These are phyloP conservation scores for Aspergillus alliaceus DNA, from an alignment of 2,329 filamentous ascomycete species.

Conservation along the genomic window DNA sequence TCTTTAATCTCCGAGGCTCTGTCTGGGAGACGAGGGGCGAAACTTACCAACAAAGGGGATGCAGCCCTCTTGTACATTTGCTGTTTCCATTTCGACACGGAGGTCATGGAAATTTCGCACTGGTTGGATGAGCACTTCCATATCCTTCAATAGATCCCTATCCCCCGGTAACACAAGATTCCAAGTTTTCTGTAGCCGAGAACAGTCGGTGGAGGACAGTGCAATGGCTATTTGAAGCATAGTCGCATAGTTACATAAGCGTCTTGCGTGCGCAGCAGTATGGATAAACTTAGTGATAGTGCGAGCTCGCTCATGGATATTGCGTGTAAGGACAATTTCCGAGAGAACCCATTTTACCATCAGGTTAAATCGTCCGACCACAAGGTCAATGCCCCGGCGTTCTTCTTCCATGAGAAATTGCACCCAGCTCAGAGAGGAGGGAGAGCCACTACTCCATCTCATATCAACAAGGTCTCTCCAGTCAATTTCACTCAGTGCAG, in stretches of 20 bases:
- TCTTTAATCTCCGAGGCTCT: neutral
- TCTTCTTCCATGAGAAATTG: constrained; percentile 58
- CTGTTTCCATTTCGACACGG: constrained; percentile 63
- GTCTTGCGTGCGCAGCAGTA: constrained; percentile 59
- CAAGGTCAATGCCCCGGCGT: constrained; percentile 61
- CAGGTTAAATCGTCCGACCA: constrained; percentile 66
- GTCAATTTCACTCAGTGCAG: constrained; percentile 64
- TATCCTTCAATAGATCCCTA: constrained; percentile 54
- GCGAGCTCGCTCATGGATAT: constrained; percentile 58
- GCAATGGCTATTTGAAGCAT: constrained; percentile 66
- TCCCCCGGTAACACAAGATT: constrained; percentile 55
- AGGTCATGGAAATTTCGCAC: constrained; percentile 64
- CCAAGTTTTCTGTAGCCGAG: constrained; percentile 61
- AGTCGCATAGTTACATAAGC: constrained; percentile 64
- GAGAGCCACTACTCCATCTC: constrained; percentile 59
- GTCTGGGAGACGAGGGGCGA: neutral
- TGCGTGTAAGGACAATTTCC: constrained; percentile 60
- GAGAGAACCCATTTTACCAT: constrained; percentile 67
- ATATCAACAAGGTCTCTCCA: constrained; percentile 67
- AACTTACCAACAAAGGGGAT: constrained; percentile 64
- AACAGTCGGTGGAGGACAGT: constrained; percentile 59
- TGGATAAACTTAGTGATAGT: constrained; percentile 65
- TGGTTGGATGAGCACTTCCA: constrained; percentile 63
- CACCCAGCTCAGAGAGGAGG: constrained; percentile 59
- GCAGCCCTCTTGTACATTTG: constrained; percentile 59